Evolutionary conservation across 192 early-diverging fungal species (phyloP), one percentile per base, ranked within the genome.

Genomic region (Podila clonocystis): DNA sequence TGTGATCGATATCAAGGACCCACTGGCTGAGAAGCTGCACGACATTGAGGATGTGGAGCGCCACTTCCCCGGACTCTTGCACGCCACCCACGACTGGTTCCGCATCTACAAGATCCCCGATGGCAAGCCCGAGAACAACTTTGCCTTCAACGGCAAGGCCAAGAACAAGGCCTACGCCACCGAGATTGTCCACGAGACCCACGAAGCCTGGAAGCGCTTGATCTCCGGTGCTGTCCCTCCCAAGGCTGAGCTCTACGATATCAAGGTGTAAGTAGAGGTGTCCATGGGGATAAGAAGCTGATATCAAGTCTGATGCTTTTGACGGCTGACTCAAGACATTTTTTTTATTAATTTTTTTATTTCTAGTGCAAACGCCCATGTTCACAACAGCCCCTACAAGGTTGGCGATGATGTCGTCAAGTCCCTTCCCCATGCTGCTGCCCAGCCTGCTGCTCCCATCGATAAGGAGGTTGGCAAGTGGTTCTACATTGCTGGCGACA

Each of bases 71-170:
- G 98, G 98, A 67, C 89, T 98, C 26, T 82, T 99, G 36, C 91
- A 95, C 66, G 98, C 97, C 58, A 97, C 96, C 52, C 96, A 97
- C 86, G 97, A 98, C 83, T 99, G 97, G 97, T 99, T 99, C 97
- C 94, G 97, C 82, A 97, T 97, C 87, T 98, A 99, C 95, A 98
- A 99, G 89, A 98, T 98, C 80, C 98, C 98, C 65, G 97, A 99
- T 91, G 97, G 97, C 82, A 98, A 98, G 92, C 97, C 96, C 70
- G 97, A 97, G 88, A 99, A 99, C 91, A 91, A 95, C 89, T 98
- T 99, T 90, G 98, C 98, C 52, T 99, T 99, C 87, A 88, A 88
- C 70, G 94, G 93, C 70, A 91, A 91, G 72, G 92, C 93, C 82
- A 93, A 93, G 87, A 90, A 93, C 86, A 91, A 87, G 77, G 63